Percentiles rank a stretch among this genome's conserved stretches.
Evolutionary conservation across 2,329 filamentous ascomycete species (phyloP).

Genomic region (Leptographium wingfieldii): DNA sequence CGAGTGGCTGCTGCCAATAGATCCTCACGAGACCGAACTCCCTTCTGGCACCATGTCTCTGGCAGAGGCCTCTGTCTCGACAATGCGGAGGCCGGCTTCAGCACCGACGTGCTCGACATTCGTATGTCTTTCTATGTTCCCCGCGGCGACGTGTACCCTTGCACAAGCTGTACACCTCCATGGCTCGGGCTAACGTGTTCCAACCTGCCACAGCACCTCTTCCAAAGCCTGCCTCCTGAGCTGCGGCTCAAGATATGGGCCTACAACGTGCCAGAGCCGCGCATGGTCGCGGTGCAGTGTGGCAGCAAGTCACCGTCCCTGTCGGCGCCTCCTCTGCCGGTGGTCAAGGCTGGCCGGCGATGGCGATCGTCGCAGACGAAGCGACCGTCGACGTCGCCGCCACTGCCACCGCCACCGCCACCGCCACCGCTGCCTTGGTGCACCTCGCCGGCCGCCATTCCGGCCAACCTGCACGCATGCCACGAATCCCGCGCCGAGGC

Average conservation of each 20-base stretch:
- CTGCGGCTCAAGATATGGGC: slow-evolving; percentile 36
- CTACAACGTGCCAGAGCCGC: slow-evolving; percentile 27
- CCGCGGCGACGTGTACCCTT: background rate
- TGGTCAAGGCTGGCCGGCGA: too few species aligned
- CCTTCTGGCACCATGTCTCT: background rate
- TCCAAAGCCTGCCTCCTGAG: slow-evolving; percentile 31
- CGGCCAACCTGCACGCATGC: slow-evolving; percentile 32
- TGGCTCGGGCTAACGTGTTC: background rate
- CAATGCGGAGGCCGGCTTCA: background rate
- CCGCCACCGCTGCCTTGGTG: slow-evolving; percentile 9
- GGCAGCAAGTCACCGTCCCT: background rate
- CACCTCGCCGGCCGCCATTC: slow-evolving; percentile 28
- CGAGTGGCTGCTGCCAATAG: too few species aligned
- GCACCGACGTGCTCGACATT: background rate
- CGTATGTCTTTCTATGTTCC: background rate
- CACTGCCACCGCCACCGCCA: background rate
- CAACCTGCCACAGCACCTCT: slow-evolving; percentile 24
- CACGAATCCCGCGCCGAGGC: slow-evolving; percentile 33
- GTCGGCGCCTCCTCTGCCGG: slow-evolving; percentile 1
- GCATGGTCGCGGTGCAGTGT: slow-evolving; percentile 31
- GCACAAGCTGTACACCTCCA: background rate
- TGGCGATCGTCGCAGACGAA: slow-evolving; percentile 1
- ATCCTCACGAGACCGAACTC: too few species aligned
- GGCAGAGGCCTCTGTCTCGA: background rate
- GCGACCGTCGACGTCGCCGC: background rate